A percentile compares a stretch with the other conserved stretches of the same genome.
Conservation (phyloP, 441 rosid genomes). For the Erodium texanum region DNA sequence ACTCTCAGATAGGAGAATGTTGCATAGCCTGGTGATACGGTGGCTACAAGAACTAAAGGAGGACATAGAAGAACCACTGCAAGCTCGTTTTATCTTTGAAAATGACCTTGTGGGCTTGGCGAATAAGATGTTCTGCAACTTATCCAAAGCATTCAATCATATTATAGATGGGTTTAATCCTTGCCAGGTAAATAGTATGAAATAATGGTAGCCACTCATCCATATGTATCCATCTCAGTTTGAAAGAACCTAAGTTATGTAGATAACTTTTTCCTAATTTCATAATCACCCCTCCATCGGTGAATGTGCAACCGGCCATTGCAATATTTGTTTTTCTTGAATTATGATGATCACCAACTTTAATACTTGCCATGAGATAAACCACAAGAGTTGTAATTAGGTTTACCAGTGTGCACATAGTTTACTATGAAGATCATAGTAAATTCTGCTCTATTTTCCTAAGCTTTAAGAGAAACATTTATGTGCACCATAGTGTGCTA, state of each 20-base stretch:
- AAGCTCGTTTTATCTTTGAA: conserved; percentile 56
- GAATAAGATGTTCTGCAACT: conserved; percentile 59
- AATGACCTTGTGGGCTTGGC: conserved; percentile 43
- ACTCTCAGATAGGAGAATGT: conserved; percentile 45
- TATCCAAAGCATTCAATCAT: conserved; percentile 40
- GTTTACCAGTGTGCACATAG: not conserved
- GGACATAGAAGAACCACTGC: conserved; percentile 57
- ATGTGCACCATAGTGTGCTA: not conserved
- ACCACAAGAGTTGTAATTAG: conserved; percentile 7
- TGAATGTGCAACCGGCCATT: not conserved
- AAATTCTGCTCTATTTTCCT: no score
- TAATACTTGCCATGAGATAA: not conserved
- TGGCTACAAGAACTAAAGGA: conserved; percentile 76
- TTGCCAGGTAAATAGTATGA: conserved; percentile 42
- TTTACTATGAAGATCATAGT: no score
- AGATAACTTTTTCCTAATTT: not conserved
- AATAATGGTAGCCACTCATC: not conserved
- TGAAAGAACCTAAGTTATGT: not conserved
- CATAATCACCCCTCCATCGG: not conserved
- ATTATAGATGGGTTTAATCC: conserved; percentile 49
- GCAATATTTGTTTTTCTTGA: not conserved
- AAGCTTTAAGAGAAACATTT: no score
- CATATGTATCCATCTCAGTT: not conserved
- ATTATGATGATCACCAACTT: not conserved
- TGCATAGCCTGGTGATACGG: conserved; percentile 57